Conservation (phyloP, 306 rosid genomes). For the Medicago lupulina region DNA sequence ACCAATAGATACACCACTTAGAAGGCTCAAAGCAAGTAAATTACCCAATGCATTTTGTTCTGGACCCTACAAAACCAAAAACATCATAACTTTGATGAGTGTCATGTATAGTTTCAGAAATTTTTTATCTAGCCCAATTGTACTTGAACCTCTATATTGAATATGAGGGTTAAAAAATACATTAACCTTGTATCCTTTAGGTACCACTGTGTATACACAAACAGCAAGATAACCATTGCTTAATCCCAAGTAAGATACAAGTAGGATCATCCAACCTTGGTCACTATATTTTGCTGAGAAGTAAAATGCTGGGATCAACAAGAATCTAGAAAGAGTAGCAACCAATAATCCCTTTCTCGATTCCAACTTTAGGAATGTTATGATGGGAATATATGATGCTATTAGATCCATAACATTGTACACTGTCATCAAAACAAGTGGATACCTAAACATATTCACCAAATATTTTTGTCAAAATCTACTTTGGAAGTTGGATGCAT, state of each 20-base stretch:
- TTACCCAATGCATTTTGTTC: slow-evolving; percentile 9
- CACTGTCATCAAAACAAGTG: slow-evolving; percentile 70
- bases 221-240: slow-evolving; percentile 78
- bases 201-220: slow-evolving; percentile 71
- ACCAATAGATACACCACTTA: slow-evolving; percentile 64
- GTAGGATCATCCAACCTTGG: slow-evolving; percentile 86
- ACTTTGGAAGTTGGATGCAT: background rate
- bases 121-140: background rate
- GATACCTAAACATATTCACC: slow-evolving; percentile 56
- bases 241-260: slow-evolving; percentile 66
- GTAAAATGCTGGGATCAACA: slow-evolving; percentile 77
- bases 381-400: slow-evolving; percentile 66
- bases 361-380: slow-evolving; percentile 58
- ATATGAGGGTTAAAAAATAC: background rate
- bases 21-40: background rate
- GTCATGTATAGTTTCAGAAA: background rate
- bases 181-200: slow-evolving; percentile 69
- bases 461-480: background rate
- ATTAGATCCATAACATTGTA: slow-evolving; percentile 62
- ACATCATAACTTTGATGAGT: background rate
- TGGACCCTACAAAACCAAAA: slow-evolving; percentile 4
- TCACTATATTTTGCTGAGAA: slow-evolving; percentile 78
- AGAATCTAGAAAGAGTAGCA: slow-evolving; percentile 55
- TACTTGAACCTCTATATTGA: background rate
- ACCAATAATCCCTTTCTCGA: slow-evolving; percentile 67